Evolutionary conservation across 495 filamentous ascomycete genomes (phyloP), one percentile per base, ranked within the genome.

Genomic region (Annulohypoxylon nitens): DNA sequence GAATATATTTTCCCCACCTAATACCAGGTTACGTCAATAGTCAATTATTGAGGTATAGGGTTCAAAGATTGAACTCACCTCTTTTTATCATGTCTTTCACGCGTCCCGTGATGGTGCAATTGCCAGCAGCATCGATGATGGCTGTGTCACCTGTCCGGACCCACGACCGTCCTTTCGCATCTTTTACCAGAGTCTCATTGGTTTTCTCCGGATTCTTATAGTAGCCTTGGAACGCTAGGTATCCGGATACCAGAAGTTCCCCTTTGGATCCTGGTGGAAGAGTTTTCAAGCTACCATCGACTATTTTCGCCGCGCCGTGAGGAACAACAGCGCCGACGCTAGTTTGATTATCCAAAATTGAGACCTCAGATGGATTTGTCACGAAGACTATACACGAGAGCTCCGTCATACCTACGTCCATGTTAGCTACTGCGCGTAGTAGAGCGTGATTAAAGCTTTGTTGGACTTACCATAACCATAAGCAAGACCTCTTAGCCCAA

Each of bases 1-100:
- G 41, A 45, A 45, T 16, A 45, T 45, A 12, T 45, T 45, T 45
- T 45, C 41, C 7, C 41, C 41, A 3, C 41, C 37, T 41, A 12
- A 41, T 10, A 12, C 10, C 10, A 41, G 8, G 37, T 41, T 41
- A 11, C 3, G 37, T 41, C 10, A 41, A 3, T 3, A 1, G 2
- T 41, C 10, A 3, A 41, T 10, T 41, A 41, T 41, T 12, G 8
- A 41, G 37, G 37, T 12, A 12, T 12, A 12, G 20, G 20, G 20
- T 23, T 23, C 20, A 41, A 41, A 12, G 10, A 41, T 41, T 41
- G 37, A 12, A 41, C 37, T 41, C 12, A 12, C 37, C 41, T 45
- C 41, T 45, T 45, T 45, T 45, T 16, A 45, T 45, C 41, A 45
- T 45, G 14, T 45, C 41, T 45, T 45, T 45, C 41, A 45, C 41